Base-by-base conservation (phyloP, 2,329 filamentous ascomycete genomes). In the Bipolaris bicolor region DNA sequence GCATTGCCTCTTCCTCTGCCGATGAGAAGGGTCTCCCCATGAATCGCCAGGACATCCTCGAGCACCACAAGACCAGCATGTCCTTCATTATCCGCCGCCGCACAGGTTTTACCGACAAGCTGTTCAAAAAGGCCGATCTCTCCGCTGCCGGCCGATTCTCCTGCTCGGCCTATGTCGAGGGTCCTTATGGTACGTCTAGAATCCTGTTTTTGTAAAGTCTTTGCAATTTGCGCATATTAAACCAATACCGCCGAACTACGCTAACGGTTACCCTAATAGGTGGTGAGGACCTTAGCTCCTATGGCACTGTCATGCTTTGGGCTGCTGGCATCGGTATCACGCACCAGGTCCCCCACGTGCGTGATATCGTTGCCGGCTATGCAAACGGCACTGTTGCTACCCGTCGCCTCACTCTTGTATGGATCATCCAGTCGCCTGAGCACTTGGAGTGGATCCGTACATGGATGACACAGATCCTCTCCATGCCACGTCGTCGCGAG, bases 321-420 rank as follows among this genome's bases (percentile, higher is more conserved):
- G 93, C 94, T 11, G 93, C 92, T 55, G 91, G 94, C 55, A 92
- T 95, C 5, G 95, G 95, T 61, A 98, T 99, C 78, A 97, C 94
- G 1, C 94, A 98, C 76, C 92, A 96, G 74, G 86, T 98, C 29
- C 91, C 92, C 33, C 96, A 96, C 75, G 84, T 97, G 7, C 88
- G 88, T 53, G 89, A 95, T 57, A 77, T 82, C 16, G 79, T 82
- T 40, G 75, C 76, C 47, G 77, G 81, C 76, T 70, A 86, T 81
- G 81, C 82, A 80, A 78, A 91, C 86, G 89, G 66, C 57, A 92
- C 88, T 1, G 87, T 92, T 36, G 92, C 94, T 4, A 92, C 91
- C 3, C 88, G 92, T 49, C 87, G 89, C 39, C 80, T 98, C 45
- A 91, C 89, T 1, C 86, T 98, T 7, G 86, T 97, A 58, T 98